phyloP scores from a whole-genome alignment of 345 rosid species.

The Syzygium oleosum region DNA sequence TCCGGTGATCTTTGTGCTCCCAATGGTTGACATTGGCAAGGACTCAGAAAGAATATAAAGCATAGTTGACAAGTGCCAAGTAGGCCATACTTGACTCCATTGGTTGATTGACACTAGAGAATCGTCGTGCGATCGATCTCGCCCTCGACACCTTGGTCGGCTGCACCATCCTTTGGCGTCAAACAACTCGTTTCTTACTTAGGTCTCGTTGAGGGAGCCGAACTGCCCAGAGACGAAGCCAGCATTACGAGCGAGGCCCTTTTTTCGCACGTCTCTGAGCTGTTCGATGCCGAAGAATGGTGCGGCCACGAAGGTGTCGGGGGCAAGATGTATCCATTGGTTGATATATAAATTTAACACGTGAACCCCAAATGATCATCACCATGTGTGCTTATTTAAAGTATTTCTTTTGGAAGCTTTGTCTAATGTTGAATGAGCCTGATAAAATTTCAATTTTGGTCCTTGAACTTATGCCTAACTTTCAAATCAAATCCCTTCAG shows the following conservation, averaged over 20 bases:
- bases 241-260: neutral
- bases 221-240: neutral
- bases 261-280: neutral
- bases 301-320: neutral
- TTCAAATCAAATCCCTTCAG: neutral
- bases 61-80: neutral
- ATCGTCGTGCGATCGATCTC: neutral
- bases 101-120: neutral
- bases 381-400: neutral
- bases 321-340: neutral
- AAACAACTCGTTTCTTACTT: too few relatives aligned
- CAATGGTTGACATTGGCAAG: neutral
- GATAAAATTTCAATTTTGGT: neutral
- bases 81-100: neutral
- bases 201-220: too few relatives aligned
- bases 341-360: neutral
- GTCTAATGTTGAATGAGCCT: neutral
- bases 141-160: neutral
- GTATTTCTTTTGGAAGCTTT: neutral
- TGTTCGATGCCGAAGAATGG: neutral
- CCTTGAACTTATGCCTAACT: neutral
- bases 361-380: rapidly evolving
- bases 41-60: neutral
- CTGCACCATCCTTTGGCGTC: neutral
- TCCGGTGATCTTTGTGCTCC: neutral